phyloP scores from a whole-genome alignment of 805 yeast species.

The Candida andamanensis region DNA sequence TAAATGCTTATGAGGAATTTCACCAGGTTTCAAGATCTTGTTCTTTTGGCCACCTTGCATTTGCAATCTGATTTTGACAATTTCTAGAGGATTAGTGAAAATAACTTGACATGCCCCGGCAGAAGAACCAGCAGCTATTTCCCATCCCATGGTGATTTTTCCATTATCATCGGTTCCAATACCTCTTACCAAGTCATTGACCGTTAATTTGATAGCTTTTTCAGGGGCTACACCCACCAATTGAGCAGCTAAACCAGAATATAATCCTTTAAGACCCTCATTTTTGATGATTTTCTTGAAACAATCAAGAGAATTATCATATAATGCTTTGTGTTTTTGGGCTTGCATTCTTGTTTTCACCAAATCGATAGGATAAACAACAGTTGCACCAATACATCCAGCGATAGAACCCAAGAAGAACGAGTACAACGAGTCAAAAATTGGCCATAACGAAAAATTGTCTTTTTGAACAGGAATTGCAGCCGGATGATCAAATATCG shows the following conservation, averaged over 20 bases:
- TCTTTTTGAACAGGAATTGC: conserved; percentile 30
- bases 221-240: conserved; percentile 97
- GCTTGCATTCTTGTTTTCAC: conserved; percentile 98
- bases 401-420: conserved; percentile 90
- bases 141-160: conserved; percentile 49
- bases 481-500: conserved; percentile 40
- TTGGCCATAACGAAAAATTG: conserved; percentile 42
- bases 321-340: conserved; percentile 67
- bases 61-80: conserved; percentile 90
- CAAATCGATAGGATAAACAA: conserved; percentile 93
- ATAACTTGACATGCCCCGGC: conserved; percentile 97
- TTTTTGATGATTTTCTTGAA: conserved; percentile 65
- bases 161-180: conserved; percentile 50
- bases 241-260: conserved; percentile 92
- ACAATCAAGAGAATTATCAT: conserved; percentile 82
- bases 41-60: conserved; percentile 72
- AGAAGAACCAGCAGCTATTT: conserved; percentile 81
- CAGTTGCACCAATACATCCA: conserved; percentile 97
- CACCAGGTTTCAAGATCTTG: conserved; percentile 24
- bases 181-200: conserved; percentile 81
- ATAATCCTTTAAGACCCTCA: conserved; percentile 83
- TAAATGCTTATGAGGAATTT: conserved; percentile 38
- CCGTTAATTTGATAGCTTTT: conserved; percentile 93
- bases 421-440: conserved; percentile 73
- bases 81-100: conserved; percentile 93